Conservation (phyloP, 1,284 basidiomycete genomes). For the Cutaneotrichosporon curvatum region DNA sequence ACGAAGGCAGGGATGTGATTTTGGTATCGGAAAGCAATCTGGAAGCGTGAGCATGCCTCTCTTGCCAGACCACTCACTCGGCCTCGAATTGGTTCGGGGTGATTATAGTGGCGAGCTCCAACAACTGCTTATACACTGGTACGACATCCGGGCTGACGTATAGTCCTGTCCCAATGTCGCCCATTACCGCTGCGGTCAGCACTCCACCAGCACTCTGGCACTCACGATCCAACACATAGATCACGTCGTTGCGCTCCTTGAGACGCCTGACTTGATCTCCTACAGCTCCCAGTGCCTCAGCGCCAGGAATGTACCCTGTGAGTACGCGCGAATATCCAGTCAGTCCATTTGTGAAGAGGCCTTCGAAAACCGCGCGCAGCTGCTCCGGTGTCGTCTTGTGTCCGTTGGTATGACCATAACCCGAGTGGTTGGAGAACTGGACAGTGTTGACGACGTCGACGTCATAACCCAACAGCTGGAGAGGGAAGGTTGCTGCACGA, state of each 20-base stretch:
- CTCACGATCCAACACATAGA: slow-evolving; percentile 88
- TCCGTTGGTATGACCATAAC: slow-evolving; percentile 69
- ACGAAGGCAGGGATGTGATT: slow-evolving; percentile 59
- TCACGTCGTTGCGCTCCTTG: slow-evolving; percentile 51
- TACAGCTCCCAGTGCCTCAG: slow-evolving; percentile 66
- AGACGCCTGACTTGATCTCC: slow-evolving; percentile 54
- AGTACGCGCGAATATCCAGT: slow-evolving; percentile 60
- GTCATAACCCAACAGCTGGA: slow-evolving; percentile 91
- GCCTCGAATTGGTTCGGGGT: slow-evolving; percentile 98
- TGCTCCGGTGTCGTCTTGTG: slow-evolving; percentile 64
- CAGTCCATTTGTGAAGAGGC: slow-evolving; percentile 62
- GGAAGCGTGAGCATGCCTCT: too few species aligned
- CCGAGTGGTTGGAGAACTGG: slow-evolving; percentile 81
- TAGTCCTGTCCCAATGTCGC: slow-evolving; percentile 69
- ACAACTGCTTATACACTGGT: slow-evolving; percentile 74
- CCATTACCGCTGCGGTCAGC: slow-evolving; percentile 63
- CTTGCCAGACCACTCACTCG: slow-evolving; percentile 57
- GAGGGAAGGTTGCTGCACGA: slow-evolving; percentile 81
- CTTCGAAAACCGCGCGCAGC: slow-evolving; percentile 59
- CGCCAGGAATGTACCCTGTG: slow-evolving; percentile 86
- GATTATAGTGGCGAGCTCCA: slow-evolving; percentile 77
- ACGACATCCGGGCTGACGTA: slow-evolving; percentile 86
- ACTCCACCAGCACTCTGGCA: slow-evolving; percentile 6
- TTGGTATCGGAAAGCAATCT: slow-evolving; percentile 67
- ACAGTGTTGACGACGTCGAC: slow-evolving; percentile 97